A percentile compares a stretch with the other conserved stretches of the same genome.
phyloP scores from a whole-genome alignment of 805 yeast genomes.

The Jamesozyma lodderae region DNA sequence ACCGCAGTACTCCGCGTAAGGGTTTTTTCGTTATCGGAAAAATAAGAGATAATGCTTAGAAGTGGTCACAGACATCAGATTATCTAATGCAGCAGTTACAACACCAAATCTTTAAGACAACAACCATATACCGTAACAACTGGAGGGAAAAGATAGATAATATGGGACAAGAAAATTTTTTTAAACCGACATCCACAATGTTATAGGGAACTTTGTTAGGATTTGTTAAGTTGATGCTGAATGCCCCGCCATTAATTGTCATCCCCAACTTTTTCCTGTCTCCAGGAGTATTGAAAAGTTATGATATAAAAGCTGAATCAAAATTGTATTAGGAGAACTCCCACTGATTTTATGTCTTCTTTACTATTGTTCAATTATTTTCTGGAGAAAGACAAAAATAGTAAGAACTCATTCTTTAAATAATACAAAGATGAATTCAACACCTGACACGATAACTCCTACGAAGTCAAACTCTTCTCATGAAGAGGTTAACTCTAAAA shows the following conservation, averaged over 20 bases:
- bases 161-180: too few species aligned
- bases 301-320: not conserved
- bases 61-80: too few species aligned
- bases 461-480: constrained; percentile 10
- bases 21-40: too few species aligned
- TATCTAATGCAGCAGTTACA: too few species aligned
- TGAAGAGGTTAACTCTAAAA: constrained; percentile 9
- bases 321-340: not conserved
- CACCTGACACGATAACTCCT: constrained; percentile 10
- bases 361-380: not conserved
- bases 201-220: too few species aligned
- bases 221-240: too few species aligned
- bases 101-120: too few species aligned
- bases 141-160: too few species aligned
- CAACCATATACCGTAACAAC: too few species aligned
- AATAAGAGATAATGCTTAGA: too few species aligned
- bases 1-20: too few species aligned
- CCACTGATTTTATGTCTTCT: not conserved
- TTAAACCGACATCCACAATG: too few species aligned
- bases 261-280: not conserved
- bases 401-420: not conserved
- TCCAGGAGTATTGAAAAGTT: not conserved
- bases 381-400: not conserved
- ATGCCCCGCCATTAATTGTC: not conserved
- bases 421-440: constrained; percentile 7